Percentiles rank a stretch among this genome's conserved stretches.
Evolutionary conservation across 345 rosid species (phyloP).

Genomic region (Brassica incana): DNA sequence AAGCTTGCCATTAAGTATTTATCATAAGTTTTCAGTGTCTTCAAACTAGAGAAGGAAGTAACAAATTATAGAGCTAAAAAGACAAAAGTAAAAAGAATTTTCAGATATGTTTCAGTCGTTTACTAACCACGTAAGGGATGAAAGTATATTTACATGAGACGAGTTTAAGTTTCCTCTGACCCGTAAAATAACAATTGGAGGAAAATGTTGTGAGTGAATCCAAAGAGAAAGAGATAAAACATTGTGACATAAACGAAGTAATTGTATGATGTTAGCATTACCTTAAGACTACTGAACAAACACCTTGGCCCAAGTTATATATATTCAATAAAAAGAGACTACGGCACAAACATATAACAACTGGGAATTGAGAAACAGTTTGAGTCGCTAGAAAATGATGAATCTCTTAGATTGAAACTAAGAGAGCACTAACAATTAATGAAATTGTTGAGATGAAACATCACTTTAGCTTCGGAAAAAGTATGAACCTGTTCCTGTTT

Average conservation of each 20-base stretch:
- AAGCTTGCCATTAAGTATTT: constrained; percentile 92
- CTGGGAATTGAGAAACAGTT: too few species aligned
- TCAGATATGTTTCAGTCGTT: neutral
- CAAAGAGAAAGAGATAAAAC: neutral
- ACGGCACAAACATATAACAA: too few species aligned
- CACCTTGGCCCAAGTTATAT: too few species aligned
- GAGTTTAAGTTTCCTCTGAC: constrained; percentile 62
- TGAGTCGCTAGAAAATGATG: too few species aligned
- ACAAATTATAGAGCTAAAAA: constrained; percentile 1
- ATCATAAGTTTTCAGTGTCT: constrained; percentile 59
- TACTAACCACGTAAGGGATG: constrained; percentile 73
- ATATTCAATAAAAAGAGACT: too few species aligned
- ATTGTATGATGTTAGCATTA: constrained; percentile 23
- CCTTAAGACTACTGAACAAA: constrained; percentile 45
- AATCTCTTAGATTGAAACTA: too few species aligned
- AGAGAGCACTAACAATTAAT: too few species aligned
- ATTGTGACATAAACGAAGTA: neutral
- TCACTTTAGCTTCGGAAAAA: too few species aligned
- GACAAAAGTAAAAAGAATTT: neutral
- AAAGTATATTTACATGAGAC: constrained; percentile 64
- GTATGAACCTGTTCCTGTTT: too few species aligned
- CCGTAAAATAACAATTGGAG: constrained; percentile 45
- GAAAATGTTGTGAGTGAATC: neutral
- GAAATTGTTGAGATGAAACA: too few species aligned
- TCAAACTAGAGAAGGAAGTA: constrained; percentile 50